Conservation (phyloP, 257 asterid species). For the Cinchona pubescens region DNA sequence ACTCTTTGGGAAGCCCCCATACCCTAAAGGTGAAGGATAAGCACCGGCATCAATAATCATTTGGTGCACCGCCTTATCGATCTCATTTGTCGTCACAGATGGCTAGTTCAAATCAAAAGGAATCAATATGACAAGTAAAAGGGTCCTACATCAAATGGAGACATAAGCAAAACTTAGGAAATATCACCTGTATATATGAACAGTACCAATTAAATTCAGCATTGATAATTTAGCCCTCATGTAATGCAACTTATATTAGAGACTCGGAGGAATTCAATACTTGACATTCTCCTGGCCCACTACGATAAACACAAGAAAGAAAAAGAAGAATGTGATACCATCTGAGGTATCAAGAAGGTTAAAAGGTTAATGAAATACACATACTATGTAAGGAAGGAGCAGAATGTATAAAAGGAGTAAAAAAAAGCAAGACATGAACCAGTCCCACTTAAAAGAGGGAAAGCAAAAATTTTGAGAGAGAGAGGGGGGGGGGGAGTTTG, state of each 20-base stretch:
- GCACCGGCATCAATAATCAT: slow-evolving; percentile 99
- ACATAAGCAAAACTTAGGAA: not conserved
- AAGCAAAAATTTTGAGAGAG: too few relatives aligned
- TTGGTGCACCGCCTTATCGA: slow-evolving; percentile 93
- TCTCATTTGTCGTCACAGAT: slow-evolving; percentile 86
- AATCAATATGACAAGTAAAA: not conserved
- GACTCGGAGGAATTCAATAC: not conserved
- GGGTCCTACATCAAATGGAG: not conserved
- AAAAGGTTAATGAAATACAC: not conserved
- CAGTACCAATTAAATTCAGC: not conserved
- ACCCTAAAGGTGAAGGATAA: slow-evolving; percentile 93
- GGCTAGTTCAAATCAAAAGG: slow-evolving; percentile 53
- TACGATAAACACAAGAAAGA: not conserved
- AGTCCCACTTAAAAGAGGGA: not conserved
- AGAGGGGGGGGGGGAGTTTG: not conserved
- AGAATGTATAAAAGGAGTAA: not conserved
- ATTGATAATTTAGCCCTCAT: not conserved
- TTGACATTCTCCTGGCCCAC: not conserved
- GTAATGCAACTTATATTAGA: not conserved
- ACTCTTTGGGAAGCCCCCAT: slow-evolving; percentile 98
- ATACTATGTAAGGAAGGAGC: not conserved
- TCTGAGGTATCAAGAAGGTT: not conserved
- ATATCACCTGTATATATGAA: not conserved
- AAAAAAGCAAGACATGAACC: not conserved
- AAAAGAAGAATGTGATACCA: not conserved